Conservation (phyloP, 106 monocot species). For the Platanthera zijinensis region DNA sequence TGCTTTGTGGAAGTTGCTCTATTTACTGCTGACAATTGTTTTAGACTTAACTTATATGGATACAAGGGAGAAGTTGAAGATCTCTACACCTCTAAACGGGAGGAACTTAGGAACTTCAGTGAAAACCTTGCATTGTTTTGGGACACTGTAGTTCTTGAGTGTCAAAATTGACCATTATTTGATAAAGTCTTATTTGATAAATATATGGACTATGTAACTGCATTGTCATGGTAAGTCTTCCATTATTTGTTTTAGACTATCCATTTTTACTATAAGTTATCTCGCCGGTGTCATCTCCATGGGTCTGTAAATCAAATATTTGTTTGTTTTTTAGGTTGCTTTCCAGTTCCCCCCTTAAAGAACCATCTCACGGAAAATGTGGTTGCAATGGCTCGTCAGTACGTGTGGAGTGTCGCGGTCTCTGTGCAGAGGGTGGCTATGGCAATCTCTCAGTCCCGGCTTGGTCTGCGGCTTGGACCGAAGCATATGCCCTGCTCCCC, state of each 20-base stretch:
- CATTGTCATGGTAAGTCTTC: slow-evolving; percentile 72
- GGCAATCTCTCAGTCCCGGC: slow-evolving; percentile 59
- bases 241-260: not conserved
- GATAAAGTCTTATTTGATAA: slow-evolving; percentile 83
- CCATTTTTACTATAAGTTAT: too few species aligned
- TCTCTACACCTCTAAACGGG: slow-evolving; percentile 62
- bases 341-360: slow-evolving; percentile 67
- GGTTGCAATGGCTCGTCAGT: slow-evolving; percentile 66
- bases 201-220: slow-evolving; percentile 87
- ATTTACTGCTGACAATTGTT: not conserved
- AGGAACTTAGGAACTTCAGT: slow-evolving; percentile 82
- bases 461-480: slow-evolving; percentile 29
- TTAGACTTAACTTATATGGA: slow-evolving; percentile 28
- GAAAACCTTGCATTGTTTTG: slow-evolving; percentile 77
- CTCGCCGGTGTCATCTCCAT: too few species aligned
- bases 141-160: slow-evolving; percentile 82
- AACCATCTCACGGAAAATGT: slow-evolving; percentile 65
- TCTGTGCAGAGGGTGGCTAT: slow-evolving; percentile 81
- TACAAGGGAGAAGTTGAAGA: slow-evolving; percentile 74
- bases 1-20: not conserved
- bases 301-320: too few species aligned
- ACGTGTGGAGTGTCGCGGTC: slow-evolving; percentile 60
- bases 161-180: slow-evolving; percentile 91
- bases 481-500: slow-evolving; percentile 55
- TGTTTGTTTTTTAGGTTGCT: slow-evolving; percentile 18